Base-by-base conservation (phyloP, 2,329 filamentous ascomycete species). In the Trichoderma aggressivum region DNA sequence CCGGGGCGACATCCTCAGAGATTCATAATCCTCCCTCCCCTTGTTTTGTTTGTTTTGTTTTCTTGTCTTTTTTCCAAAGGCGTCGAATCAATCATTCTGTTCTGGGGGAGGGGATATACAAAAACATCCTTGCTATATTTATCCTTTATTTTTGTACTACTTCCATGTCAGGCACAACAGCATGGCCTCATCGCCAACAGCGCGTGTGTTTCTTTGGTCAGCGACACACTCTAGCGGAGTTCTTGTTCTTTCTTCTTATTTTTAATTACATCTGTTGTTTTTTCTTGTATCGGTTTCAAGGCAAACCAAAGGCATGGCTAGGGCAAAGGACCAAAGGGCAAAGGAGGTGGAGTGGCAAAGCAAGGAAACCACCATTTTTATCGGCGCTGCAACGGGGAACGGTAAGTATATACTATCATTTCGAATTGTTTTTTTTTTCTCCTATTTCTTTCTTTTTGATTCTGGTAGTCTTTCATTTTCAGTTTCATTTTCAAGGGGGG, bases 241-340 rank as follows among this genome's bases (percentile, higher is more conserved):
- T 47, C 32, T 30, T 50, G 10, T 21, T 50, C 28, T n/a, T 32
- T 58, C 28, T 58, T 50, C n/a, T n/a, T 50, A 21, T 50, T 50
- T n/a, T 50, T 56, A 30, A 66, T 56, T 39, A 21, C 28, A 28
- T 30, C 16, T 56, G 28, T 39, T 24, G 16, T 47, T 39, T n/a
- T n/a, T n/a, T n/a, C n/a, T 36, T 55, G 18, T 28, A 56, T 66
- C 47, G 21, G 63, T 21, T 39, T 39, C 30, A 39, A 56, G 21
- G 63, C 50, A 50, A 56, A 50, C n/a, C 43, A 50, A 47, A 66
- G 61, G 53, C 53, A 34, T 67, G 64, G 64, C 28, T 67, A 47
- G n/a, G 34, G 36, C 32, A 24, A 39, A 21, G 28, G 64, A 28
- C 5, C 12, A 67, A 59, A 50, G 43, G n/a, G 26, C 47, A 28